phyloP scores from a whole-genome alignment of 179 eudicot genomes.

The Spinacia oleracea region DNA sequence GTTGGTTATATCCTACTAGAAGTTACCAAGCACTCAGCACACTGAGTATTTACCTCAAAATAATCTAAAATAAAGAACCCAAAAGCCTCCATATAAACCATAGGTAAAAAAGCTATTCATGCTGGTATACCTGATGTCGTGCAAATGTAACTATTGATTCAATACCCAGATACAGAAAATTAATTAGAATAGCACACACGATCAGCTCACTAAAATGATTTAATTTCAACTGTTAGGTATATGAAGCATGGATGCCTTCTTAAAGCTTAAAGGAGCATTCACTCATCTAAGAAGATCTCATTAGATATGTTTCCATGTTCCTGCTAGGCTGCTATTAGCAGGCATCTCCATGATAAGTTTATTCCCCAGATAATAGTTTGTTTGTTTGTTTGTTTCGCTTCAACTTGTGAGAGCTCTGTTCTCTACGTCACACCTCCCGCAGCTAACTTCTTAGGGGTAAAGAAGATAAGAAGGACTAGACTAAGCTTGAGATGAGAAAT shows the following conservation, averaged over 20 bases:
- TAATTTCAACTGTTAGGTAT: neutral
- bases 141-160: neutral
- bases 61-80: neutral
- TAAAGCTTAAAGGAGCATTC: neutral
- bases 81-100: neutral
- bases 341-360: neutral
- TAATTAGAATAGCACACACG: neutral
- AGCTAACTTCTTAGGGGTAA: no score
- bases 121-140: neutral
- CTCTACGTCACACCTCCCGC: no score
- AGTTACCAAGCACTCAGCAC: neutral
- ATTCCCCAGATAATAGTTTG: neutral
- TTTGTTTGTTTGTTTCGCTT: no score
- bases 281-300: neutral
- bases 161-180: no score
- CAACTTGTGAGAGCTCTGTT: no score
- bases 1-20: neutral
- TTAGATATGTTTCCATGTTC: neutral
- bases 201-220: no score
- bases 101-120: neutral
- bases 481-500: neutral
- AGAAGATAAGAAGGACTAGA: no score
- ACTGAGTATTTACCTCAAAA: neutral
- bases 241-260: neutral
- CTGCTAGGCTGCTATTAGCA: neutral